Base-by-base conservation (phyloP, 163 green algal genomes). In the Volvox carteri region DNA sequence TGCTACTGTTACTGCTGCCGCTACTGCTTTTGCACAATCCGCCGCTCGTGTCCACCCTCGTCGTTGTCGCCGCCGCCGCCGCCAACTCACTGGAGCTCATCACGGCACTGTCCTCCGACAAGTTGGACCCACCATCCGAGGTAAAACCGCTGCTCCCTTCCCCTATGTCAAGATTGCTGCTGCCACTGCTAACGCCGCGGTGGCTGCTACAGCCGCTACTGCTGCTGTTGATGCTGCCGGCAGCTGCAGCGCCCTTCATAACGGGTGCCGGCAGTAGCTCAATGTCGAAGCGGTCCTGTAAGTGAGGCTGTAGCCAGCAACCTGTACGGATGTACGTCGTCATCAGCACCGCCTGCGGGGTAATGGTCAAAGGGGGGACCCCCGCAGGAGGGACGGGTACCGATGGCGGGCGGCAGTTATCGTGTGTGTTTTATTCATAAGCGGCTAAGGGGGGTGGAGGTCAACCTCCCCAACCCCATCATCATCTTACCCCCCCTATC, bases 301-400 rank as follows among this genome's bases (percentile, higher is more conserved):
- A 67, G 23, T 84, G 78, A 19, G 92, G 91, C 80, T 91, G 72
- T 39, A 95, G 86, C 94, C 94, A 97, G 52, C 42, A 88, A 30
- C 94, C 93, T 0, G 86, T 95, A 23, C 93, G 87, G 39, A 94
- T 62, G 93, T 93, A 94, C 14, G 92, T 62, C 19, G 79, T 87
- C 54, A 97, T 72, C 44, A 96, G 85, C 86, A 92, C 44, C 1
- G 92, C 88, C 84, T 89, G 84, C 35, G 28, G 75, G 18, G n/a
- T n/a, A n/a, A n/a, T n/a, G n/a, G n/a, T n/a, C n/a, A n/a, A n/a
- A n/a, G n/a, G n/a, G n/a, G n/a, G n/a, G n/a, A n/a, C n/a, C n/a
- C n/a, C n/a, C n/a, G n/a, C n/a, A n/a, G n/a, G n/a, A n/a, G n/a
- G n/a, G n/a, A n/a, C n/a, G n/a, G n/a, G n/a, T n/a, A n/a, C n/a